Evolutionary conservation across 1,284 basidiomycete species (phyloP), one percentile per base, ranked within the genome.

Genomic region (Ceratobasidium sp.): DNA sequence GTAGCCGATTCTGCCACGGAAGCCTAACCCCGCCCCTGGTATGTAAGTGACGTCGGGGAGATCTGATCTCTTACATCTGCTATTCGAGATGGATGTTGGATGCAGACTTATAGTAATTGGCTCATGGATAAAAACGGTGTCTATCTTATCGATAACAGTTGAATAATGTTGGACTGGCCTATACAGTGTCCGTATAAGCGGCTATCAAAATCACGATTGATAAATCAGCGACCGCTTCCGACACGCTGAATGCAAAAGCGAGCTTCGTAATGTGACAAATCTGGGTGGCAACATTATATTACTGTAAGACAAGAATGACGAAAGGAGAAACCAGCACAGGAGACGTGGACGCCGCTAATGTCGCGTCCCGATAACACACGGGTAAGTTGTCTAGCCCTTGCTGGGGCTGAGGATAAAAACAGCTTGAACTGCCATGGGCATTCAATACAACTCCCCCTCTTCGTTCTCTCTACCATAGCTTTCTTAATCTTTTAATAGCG

Each of bases 181-280:
- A 33, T 33, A 33, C 33, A 33, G 33, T 33, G 33, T 33, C 33
- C 33, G 33, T 33, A 33, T 33, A 33, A 33, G 33, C 33, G 33
- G 33, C 33, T 33, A 33, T 33, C 33, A 33, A 4, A 33, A 33
- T 33, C 33, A 33, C 33, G 33, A 33, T 33, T 15, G 60, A 39
- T 28, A 20, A 26, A 44, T 42, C 39, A 12, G n/a, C n/a, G 42
- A 18, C n/a, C 42, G 33, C 20, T 42, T 42, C 15, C 61, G n/a
- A 28, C 18, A 63, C 4, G 61, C 61, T 23, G 61, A 63, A 40
- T 39, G 61, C 61, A 20, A 28, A 18, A 44, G 15, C 5, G 7
- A 63, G 33, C 61, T 63, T 63, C 61, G 26, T n/a, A 39, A 63
- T 63, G 61, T 63, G 61, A 63, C 61, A 12, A 39, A 23, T 42